phyloP scores from a whole-genome alignment of 179 eudicot species.

The Patellifolia procumbens region DNA sequence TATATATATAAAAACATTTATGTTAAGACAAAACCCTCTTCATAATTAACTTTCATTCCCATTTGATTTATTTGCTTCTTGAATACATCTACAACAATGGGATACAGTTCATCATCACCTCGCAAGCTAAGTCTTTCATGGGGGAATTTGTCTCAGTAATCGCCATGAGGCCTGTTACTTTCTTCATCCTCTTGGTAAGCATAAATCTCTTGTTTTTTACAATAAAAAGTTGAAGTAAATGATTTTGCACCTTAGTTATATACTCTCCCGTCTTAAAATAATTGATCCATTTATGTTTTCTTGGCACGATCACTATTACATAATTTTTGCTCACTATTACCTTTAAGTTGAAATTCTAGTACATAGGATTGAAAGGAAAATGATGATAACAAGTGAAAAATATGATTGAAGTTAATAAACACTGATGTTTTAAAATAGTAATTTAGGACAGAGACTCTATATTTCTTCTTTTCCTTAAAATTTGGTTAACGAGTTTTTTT shows the following conservation, averaged over 20 bases:
- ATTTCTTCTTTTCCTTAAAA: too few relatives aligned
- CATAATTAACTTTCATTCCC: neutral
- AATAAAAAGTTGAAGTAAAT: neutral
- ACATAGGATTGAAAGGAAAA: too few relatives aligned
- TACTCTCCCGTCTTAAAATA: too few relatives aligned
- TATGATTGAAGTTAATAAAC: too few relatives aligned
- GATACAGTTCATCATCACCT: neutral
- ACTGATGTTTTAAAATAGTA: too few relatives aligned
- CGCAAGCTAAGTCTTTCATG: constrained; percentile 11
- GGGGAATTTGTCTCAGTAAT: constrained; percentile 27
- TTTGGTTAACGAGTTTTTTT: too few relatives aligned
- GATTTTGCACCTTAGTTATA: neutral
- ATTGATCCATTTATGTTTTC: too few relatives aligned
- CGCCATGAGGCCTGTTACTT: constrained; percentile 34
- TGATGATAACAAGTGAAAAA: too few relatives aligned
- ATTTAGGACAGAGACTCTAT: too few relatives aligned
- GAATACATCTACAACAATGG: constrained; percentile 17
- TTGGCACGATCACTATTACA: too few relatives aligned
- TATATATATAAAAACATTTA: neutral
- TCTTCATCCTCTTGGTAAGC: constrained; percentile 44
- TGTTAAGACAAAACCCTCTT: neutral
- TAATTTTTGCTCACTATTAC: too few relatives aligned
- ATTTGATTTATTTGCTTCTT: neutral
- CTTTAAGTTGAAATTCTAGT: too few relatives aligned
- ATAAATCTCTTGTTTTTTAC: neutral